These are phyloP conservation scores for Quercus mongolica DNA, from an alignment of 306 rosid genomes.

Conservation along the genomic window DNA sequence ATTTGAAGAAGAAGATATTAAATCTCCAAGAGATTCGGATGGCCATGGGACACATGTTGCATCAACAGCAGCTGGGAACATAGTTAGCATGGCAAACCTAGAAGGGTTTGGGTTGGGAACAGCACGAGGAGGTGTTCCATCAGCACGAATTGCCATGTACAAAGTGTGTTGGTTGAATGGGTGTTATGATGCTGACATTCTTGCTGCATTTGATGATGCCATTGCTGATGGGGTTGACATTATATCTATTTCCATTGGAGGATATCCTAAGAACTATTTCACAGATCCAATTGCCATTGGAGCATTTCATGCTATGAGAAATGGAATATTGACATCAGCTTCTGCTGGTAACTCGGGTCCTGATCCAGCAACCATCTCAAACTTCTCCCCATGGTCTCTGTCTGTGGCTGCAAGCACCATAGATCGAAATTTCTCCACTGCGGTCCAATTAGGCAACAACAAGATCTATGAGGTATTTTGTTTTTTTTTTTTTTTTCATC, in stretches of 20 bases:
- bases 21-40: slow-evolving; percentile 34
- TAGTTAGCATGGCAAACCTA: slow-evolving; percentile 29
- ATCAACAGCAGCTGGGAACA: slow-evolving; percentile 44
- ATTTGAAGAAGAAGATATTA: not conserved
- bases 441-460: slow-evolving; percentile 33
- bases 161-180: slow-evolving; percentile 47
- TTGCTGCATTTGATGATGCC: slow-evolving; percentile 57
- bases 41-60: slow-evolving; percentile 61
- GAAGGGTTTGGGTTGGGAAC: slow-evolving; percentile 41
- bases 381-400: slow-evolving; percentile 44
- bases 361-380: not conserved
- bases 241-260: slow-evolving; percentile 26
- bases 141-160: slow-evolving; percentile 53
- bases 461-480: slow-evolving; percentile 27
- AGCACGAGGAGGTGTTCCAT: slow-evolving; percentile 45
- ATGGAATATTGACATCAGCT: slow-evolving; percentile 36
- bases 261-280: slow-evolving; percentile 13
- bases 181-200: slow-evolving; percentile 30
- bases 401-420: slow-evolving; percentile 44
- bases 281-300: slow-evolving; percentile 28
- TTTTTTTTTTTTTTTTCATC: not conserved
- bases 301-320: slow-evolving; percentile 47
- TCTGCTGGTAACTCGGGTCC: slow-evolving; percentile 42
- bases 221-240: slow-evolving; percentile 60
- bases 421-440: slow-evolving; percentile 42